Conservation (phyloP, 2,329 filamentous ascomycete genomes). For the Arthroderma sp. region DNA sequence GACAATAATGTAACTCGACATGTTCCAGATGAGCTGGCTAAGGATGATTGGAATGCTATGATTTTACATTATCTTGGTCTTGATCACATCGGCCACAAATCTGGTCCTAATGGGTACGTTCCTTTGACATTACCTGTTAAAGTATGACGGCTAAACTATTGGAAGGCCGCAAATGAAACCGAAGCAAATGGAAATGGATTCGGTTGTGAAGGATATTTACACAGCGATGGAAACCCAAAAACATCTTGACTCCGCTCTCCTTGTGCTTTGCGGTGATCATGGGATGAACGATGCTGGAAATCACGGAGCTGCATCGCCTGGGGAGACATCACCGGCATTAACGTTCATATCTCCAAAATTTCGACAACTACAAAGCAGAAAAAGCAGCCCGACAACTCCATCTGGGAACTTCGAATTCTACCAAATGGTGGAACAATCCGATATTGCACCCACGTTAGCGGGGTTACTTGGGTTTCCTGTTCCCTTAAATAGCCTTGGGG, state of each 20-base stretch:
- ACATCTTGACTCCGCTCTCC: conserved; percentile 63
- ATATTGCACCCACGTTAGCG: conserved; percentile 79
- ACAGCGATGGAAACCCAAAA: conserved; percentile 55
- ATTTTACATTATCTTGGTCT: conserved; percentile 90
- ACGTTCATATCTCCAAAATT: conserved; percentile 84
- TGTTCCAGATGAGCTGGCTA: conserved; percentile 59
- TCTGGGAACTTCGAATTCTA: conserved; percentile 72
- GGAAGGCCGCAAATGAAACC: conserved; percentile 73
- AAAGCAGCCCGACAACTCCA: conserved; percentile 43
- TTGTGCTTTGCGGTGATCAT: conserved; percentile 85
- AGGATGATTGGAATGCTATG: conserved; percentile 80
- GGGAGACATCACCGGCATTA: conserved; percentile 85
- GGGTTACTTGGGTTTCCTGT: conserved; percentile 77
- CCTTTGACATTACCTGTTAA: conserved; percentile 3
- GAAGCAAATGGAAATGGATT: conserved; percentile 91
- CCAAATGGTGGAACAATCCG: conserved; percentile 75
- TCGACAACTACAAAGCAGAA: conserved; percentile 37
- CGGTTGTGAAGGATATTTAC: conserved; percentile 63
- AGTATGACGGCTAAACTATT: background rate
- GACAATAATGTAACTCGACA: conserved; percentile 95
- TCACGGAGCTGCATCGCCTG: conserved; percentile 83
- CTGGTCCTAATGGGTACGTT: conserved; percentile 63
- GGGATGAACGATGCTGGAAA: conserved; percentile 99
- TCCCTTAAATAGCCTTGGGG: conserved; percentile 78
- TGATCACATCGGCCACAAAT: conserved; percentile 95